These are phyloP conservation scores for Mucor saturninus DNA, from an alignment of 371 early-diverging fungal species.

Conservation along the genomic window DNA sequence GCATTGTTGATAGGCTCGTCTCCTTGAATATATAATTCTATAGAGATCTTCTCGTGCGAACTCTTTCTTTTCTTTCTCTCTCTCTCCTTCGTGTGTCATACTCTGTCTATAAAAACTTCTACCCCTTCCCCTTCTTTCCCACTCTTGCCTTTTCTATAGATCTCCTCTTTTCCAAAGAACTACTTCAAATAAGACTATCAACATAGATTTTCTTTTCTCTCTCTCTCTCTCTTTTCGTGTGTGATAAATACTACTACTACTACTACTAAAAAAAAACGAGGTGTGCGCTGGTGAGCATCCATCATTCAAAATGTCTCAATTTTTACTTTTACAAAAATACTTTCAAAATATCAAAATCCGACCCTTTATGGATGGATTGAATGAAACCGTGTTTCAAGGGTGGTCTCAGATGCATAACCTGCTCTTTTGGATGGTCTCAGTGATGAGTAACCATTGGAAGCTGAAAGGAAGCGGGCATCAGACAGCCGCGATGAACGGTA, in stretches of 20 bases:
- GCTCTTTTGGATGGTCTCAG: constrained; percentile 34
- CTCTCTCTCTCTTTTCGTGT: too few species aligned
- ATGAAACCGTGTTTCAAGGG: constrained; percentile 24
- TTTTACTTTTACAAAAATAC: background rate
- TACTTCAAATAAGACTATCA: background rate
- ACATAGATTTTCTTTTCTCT: too few species aligned
- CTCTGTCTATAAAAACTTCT: background rate
- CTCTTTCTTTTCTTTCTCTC: background rate
- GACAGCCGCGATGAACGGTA: background rate
- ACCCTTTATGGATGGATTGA: constrained; percentile 7
- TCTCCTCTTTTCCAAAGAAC: background rate
- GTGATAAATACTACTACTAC: background rate
- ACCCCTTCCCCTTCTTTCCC: background rate
- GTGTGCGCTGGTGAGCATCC: constrained; percentile 16
- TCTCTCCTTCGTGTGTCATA: background rate
- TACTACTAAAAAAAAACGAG: background rate
- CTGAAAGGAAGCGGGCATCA: background rate
- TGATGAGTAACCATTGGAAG: constrained; percentile 15
- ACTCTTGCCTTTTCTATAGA: background rate
- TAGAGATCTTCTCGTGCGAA: background rate
- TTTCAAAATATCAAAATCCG: background rate
- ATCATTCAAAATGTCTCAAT: constrained; percentile 7
- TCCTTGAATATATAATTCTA: constrained; percentile 1
- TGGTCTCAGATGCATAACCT: constrained; percentile 38
- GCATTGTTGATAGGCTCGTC: constrained; percentile 3